Percentiles rank a stretch among this genome's conserved stretches.
Evolutionary conservation across 2,329 filamentous ascomycete species (phyloP).

Genomic region (Xylaria sp.): DNA sequence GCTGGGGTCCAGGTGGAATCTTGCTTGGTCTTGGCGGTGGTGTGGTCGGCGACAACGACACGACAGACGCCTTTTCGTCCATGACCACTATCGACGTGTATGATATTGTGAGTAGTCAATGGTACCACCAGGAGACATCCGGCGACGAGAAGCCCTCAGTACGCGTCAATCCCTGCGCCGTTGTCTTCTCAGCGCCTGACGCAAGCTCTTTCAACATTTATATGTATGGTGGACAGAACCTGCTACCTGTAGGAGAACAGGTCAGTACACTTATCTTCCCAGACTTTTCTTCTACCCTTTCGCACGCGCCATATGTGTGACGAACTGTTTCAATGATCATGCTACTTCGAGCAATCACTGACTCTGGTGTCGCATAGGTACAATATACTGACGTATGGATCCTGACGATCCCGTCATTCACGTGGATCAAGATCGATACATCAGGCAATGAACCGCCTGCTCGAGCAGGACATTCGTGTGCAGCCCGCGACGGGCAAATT

Average conservation of each 20-base stretch:
- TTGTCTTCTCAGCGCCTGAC: slow-evolving; percentile 75
- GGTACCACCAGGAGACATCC: slow-evolving; percentile 79
- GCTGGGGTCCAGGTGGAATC: slow-evolving; percentile 77
- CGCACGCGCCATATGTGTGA: no score
- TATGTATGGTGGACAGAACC: slow-evolving; percentile 80
- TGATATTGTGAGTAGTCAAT: slow-evolving; percentile 75
- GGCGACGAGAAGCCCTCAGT: slow-evolving; percentile 68
- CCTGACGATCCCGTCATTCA: slow-evolving; percentile 76
- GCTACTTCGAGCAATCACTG: background rate
- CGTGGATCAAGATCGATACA: slow-evolving; percentile 74
- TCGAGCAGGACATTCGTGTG: slow-evolving; percentile 75
- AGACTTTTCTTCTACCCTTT: background rate
- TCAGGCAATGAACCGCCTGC: slow-evolving; percentile 63
- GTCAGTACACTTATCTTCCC: background rate
- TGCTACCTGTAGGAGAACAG: slow-evolving; percentile 69
- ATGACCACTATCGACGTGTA: slow-evolving; percentile 73
- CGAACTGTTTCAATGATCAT: background rate
- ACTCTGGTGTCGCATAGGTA: slow-evolving; percentile 38
- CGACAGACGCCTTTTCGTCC: slow-evolving; percentile 71
- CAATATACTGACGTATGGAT: slow-evolving; percentile 81
- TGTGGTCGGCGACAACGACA: slow-evolving; percentile 54
- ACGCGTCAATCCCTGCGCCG: slow-evolving; percentile 77
- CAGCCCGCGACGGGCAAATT: slow-evolving; percentile 76
- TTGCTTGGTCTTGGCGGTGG: slow-evolving; percentile 79
- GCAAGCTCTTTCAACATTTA: slow-evolving; percentile 82